Base-by-base conservation (phyloP, 1,139 yeast genomes). In the Hemisphaericaspora xylanilytica region DNA sequence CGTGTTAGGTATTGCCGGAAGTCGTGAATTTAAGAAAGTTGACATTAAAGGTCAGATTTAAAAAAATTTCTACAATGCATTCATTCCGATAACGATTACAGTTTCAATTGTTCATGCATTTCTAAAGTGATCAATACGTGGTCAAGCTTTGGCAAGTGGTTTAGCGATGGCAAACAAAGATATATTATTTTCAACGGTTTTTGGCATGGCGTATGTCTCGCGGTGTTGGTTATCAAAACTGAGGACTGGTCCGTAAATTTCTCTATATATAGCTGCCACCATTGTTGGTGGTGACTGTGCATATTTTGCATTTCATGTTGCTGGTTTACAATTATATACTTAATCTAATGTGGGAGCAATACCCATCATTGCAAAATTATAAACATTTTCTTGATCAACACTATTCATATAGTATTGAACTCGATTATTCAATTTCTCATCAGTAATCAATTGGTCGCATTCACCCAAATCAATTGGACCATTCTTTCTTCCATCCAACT, bases 1-100 rank as follows among this genome's bases (percentile, higher is more conserved):
- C 29, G 15, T 24, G 16, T 28, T 17, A 17, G 2, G 2, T 8
- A 9, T 29, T 17, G 24, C 32, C 4, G 20, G 11, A 28, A 14
- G 15, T 25, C 28, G 28, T 16, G 70, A 65, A 21, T 75, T 75
- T 48, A 75, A 70, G 43, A 84, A 76, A 54, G 81, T 90, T n/a
- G 97, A 90, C 56, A 89, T 90, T 44, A 90, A 89, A 65, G 97
- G 97, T 0, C 97, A 90, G 59, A 73, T 84, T 14, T 85, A 57
- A 55, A 16, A 12, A 7, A 6, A 20, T 20, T 13, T 10, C 30
- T 25, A 25, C 28, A 10, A 14, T 15, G 28, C 16, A 26, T 26
- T 26, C 28, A 22, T 22, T 10, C 8, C 5, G 11, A 22, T 10
- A 22, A 22, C 26, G 26, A 22, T 22, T 22, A 10, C 26, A 22